Percentiles rank a stretch among this genome's conserved stretches.
phyloP scores from a whole-genome alignment of 371 early-diverging fungal genomes.

The Neoconidiobolus thromboides region DNA sequence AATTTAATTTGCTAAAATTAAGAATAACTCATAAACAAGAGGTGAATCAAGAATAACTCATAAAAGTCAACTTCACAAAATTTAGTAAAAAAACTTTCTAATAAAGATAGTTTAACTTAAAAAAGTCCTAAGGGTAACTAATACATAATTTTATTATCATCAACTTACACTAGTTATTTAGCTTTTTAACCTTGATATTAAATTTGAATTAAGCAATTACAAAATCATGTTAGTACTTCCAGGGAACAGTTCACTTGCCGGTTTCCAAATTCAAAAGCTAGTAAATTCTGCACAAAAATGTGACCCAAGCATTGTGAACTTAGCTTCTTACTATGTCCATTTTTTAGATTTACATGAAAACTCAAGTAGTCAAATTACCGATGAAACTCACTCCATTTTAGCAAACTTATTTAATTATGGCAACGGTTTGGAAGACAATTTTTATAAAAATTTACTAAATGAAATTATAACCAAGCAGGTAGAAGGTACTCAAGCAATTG shows the following conservation, averaged over 20 bases:
- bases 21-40: no score
- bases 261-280: conserved; percentile 36
- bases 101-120: no score
- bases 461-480: neutral
- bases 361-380: neutral
- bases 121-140: no score
- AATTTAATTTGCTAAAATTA: no score
- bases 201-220: no score
- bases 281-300: conserved; percentile 26
- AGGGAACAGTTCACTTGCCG: conserved; percentile 53
- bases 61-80: no score
- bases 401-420: conserved; percentile 23
- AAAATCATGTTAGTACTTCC: conserved; percentile 47
- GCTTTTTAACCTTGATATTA: no score
- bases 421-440: conserved; percentile 10
- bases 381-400: conserved; percentile 20
- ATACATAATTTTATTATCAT: no score
- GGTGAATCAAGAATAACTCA: no score
- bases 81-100: no score
- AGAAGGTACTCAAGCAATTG: neutral
- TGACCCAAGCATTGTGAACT: conserved; percentile 21
- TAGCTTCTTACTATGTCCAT: conserved; percentile 47
- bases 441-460: neutral
- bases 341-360: conserved; percentile 28
- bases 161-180: no score